Evolutionary conservation across 176 grass and related monocot genomes (phyloP), one percentile per base, ranked within the genome.

Genomic region (Bothriochloa decipiens): DNA sequence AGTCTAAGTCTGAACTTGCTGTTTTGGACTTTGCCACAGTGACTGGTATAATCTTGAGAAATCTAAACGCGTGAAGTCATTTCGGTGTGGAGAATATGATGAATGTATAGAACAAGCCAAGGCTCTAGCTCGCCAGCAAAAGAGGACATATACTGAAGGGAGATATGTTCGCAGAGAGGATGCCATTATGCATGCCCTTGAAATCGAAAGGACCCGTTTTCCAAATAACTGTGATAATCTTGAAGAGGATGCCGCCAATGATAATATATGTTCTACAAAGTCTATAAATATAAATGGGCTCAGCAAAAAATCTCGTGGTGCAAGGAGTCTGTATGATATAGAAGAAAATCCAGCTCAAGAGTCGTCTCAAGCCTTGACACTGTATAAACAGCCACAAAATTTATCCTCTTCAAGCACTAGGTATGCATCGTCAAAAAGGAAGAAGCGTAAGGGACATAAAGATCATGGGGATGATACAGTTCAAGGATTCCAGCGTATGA

Each of bases 161-260:
- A 98, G 95, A 80, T 98, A 98, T 90, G 93, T 98, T 80, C 92
- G 96, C 80, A 91, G 96, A 83, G 96, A 98, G 77, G 96, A 98
- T 81, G 96, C 96, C 27, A 98, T 98, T 81, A 85, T 95, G 33
- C 96, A 98, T 92, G 96, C 96, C 83, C 89, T 98, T 80, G 91
- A 98, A 90, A 88, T 98, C 65, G 96, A 98, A 90, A 89, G 81
- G 69, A 77, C 81, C 82, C 82, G 75, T 65, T 77, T 92, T 75
- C 70, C 88, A 87, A 63, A 89, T 82, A 78, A 90, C 58, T 55
- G 63, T 86, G 79, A 75, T 82, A 79, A 82, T 77, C 28, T 78
- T 72, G 84, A 76, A 32, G 88, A 32, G 16, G 76, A 74, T 11
- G 46, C 23, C 3, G 52, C 74, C 1, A 40, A 85, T 85, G 69